These are phyloP conservation scores for Ceratobasidium sp. DNA, from an alignment of 1,284 basidiomycete species.

Conservation along the genomic window DNA sequence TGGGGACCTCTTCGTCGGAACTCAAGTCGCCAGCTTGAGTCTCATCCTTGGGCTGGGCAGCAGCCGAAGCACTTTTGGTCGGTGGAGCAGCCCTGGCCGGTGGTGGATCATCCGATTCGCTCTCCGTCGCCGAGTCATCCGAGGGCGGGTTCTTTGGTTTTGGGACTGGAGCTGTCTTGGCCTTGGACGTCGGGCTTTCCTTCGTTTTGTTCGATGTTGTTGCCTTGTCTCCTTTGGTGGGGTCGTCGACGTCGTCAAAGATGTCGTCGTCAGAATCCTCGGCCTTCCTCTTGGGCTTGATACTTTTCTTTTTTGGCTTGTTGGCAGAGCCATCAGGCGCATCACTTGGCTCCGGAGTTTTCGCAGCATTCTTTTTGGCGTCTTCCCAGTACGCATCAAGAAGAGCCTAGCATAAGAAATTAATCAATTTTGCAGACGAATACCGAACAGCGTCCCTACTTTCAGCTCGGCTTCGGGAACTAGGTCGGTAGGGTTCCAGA, in stretches of 20 bases:
- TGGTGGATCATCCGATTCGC: slow-evolving; percentile 24
- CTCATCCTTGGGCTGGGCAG: slow-evolving; percentile 10
- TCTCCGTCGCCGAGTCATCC: slow-evolving; percentile 30
- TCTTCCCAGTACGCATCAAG: slow-evolving; percentile 53
- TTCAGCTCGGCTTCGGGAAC: slow-evolving; percentile 72
- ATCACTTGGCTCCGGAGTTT: slow-evolving; percentile 55
- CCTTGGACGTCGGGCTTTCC: not conserved
- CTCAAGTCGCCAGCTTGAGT: slow-evolving; percentile 5
- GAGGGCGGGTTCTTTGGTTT: not conserved
- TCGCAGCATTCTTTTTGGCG: slow-evolving; percentile 53
- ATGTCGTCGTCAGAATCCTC: slow-evolving; percentile 40
- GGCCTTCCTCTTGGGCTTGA: slow-evolving; percentile 15
- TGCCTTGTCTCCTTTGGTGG: not conserved
- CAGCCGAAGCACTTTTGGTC: not conserved
- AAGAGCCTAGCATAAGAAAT: slow-evolving; percentile 46
- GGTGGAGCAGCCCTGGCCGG: slow-evolving; percentile 5
- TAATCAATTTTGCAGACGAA: slow-evolving; percentile 61
- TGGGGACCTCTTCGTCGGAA: slow-evolving; percentile 20
- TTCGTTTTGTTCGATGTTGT: not conserved
- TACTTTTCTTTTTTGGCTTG: slow-evolving; percentile 55
- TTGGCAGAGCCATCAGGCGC: slow-evolving; percentile 57
- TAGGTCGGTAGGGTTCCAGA: slow-evolving; percentile 74
- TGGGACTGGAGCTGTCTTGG: not conserved
- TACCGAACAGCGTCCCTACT: slow-evolving; percentile 56
- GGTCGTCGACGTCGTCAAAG: slow-evolving; percentile 18